Conservation (phyloP, 352 stramenopile genomes). For the Peronosclerospora sorghi region DNA sequence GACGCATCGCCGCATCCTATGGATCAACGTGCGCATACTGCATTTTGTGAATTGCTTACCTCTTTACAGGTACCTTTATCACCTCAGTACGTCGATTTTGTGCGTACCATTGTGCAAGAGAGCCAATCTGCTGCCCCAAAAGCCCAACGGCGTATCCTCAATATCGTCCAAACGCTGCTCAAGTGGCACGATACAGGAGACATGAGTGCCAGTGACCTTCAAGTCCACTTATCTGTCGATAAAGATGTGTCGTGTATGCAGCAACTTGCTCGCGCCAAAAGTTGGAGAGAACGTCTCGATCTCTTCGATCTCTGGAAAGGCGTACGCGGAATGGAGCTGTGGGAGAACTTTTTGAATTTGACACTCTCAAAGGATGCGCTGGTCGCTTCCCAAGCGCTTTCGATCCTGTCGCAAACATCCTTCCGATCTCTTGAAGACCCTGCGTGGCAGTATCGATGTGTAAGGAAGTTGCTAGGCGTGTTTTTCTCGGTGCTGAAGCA, state of each 20-base stretch:
- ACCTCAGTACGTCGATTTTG: constrained; percentile 36
- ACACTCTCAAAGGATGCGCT: constrained; percentile 21
- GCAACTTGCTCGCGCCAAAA: constrained; percentile 17
- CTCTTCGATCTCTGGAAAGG: constrained; percentile 42
- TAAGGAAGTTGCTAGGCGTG: constrained; percentile 39
- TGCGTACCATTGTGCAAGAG: constrained; percentile 25
- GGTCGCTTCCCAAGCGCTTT: constrained; percentile 36
- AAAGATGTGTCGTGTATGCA: constrained; percentile 15
- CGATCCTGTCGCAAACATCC: constrained; percentile 36
- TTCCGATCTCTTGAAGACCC: constrained; percentile 66
- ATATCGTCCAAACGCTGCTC: constrained; percentile 30
- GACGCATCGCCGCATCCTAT: constrained; percentile 7
- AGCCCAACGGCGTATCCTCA: constrained; percentile 24
- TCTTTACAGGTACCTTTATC: constrained; percentile 32
- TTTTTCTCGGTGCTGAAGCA: constrained; percentile 52
- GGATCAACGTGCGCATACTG: constrained; percentile 12
- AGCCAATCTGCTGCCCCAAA: constrained; percentile 19
- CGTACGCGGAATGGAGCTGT: constrained; percentile 36
- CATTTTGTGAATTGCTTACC: constrained; percentile 32
- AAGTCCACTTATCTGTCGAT: constrained; percentile 11
- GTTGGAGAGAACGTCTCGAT: constrained; percentile 26
- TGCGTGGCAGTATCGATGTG: constrained; percentile 57
- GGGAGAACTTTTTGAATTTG: constrained; percentile 58
- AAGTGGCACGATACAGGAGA: constrained; percentile 15
- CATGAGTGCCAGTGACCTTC: constrained; percentile 5